Percentiles rank a stretch among this genome's conserved stretches.
Evolutionary conservation across 768 basidiomycete genomes (phyloP).

Genomic region (Bullera alba): DNA sequence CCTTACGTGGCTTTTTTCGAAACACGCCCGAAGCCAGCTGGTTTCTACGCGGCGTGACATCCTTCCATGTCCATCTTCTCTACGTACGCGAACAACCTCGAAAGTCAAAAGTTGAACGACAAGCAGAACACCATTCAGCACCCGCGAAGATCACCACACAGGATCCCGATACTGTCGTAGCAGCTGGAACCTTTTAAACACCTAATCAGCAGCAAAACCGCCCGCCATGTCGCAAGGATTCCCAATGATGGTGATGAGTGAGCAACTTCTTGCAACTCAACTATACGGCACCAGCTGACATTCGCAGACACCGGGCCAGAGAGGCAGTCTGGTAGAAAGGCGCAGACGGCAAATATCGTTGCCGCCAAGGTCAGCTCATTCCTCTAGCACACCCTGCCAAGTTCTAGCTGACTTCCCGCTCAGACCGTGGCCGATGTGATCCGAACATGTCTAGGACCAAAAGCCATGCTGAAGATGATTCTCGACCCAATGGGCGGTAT

Average conservation of each 20-base stretch:
- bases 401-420: slow-evolving; percentile 10
- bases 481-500: slow-evolving; percentile 99
- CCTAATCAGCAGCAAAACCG: no score
- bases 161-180: no score
- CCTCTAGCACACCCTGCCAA: no score
- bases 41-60: no score
- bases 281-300: neutral
- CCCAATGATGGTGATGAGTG: slow-evolving; percentile 46
- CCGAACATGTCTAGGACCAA: slow-evolving; percentile 90
- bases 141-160: no score
- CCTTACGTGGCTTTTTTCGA: no score
- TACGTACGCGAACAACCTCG: no score
- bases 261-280: slow-evolving; percentile 5
- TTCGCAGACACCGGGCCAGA: slow-evolving; percentile 80
- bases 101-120: no score
- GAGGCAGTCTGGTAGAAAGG: slow-evolving; percentile 87
- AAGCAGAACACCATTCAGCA: no score
- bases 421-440: slow-evolving; percentile 98
- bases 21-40: no score
- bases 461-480: slow-evolving; percentile 99
- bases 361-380: slow-evolving; percentile 74
- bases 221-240: slow-evolving; percentile 20
- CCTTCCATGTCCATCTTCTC: no score
- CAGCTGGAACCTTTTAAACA: no score
- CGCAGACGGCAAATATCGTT: slow-evolving; percentile 92